A percentile compares a stretch with the other conserved stretches of the same genome.
Conservation (phyloP, 148 eudicot species). For the Diospyros lotus region DNA sequence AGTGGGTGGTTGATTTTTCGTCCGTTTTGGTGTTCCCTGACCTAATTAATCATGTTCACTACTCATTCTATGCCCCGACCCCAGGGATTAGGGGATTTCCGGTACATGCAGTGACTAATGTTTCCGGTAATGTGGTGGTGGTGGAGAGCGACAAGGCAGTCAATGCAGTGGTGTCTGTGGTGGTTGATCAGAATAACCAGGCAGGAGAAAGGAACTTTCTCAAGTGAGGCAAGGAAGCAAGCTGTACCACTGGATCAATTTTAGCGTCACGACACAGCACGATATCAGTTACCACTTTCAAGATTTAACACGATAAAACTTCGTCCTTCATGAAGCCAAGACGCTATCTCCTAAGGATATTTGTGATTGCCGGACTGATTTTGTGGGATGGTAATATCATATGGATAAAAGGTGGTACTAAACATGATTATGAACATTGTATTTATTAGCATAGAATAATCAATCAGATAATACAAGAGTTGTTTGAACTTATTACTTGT, state of each 20-base stretch:
- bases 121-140: constrained; percentile 33
- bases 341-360: too few relatives aligned
- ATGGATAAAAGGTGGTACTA: too few relatives aligned
- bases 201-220: constrained; percentile 27
- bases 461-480: too few relatives aligned
- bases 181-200: constrained; percentile 38
- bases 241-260: not conserved
- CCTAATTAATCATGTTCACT: constrained; percentile 32
- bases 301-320: too few relatives aligned
- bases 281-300: too few relatives aligned
- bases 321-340: too few relatives aligned
- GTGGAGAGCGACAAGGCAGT: constrained; percentile 35
- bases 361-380: too few relatives aligned
- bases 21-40: constrained; percentile 26
- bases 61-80: constrained; percentile 18
- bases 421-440: too few relatives aligned
- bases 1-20: constrained; percentile 31
- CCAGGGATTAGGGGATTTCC: not conserved
- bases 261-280: not conserved
- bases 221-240: not conserved
- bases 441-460: too few relatives aligned
- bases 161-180: constrained; percentile 31
- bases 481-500: too few relatives aligned
- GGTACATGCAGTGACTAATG: constrained; percentile 33
- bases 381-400: too few relatives aligned